Evolutionary conservation across 371 early-diverging fungal genomes (phyloP), one percentile per base, ranked within the genome.

Genomic region (Mucor sp.): DNA sequence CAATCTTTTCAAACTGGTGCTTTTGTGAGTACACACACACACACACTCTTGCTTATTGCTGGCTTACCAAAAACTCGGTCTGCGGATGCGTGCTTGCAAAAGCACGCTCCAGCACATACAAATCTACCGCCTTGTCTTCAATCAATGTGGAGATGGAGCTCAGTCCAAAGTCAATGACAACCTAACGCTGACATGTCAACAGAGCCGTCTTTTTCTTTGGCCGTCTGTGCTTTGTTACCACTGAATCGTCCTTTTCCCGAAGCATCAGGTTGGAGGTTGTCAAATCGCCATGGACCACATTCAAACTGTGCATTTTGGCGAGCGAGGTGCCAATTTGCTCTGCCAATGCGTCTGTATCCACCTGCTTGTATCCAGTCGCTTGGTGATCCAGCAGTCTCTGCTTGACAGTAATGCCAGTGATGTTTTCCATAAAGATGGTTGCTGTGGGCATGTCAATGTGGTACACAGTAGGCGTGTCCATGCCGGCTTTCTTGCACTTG

Each of bases 121-220:
- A 84, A 85, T 99, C 99, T 1, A 99, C 99, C 19, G 98, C 99
- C 80, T 98, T 99, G 80, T 99, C 99, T 76, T 99, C 99, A n/a
- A 81, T 76, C 72, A 96, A 82, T 4, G 74, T 71, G 12, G 97
- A 95, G 27, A 90, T 83, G 71, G 88, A 95, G 68, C 96, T 93
- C 58, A 99, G 78, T 1, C 99, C 99, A 87, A 99, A 99, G 85
- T 99, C 99, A 65, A 99, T 99, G 57, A 98, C 70, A 23, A 87
- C 89, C 78, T 85, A 25, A 48, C 30, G 30, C 14, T 56, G n/a
- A 30, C 30, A 30, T 30, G 7, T 59, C 5, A 53, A 53, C 23
- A 23, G 14, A 56, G 43, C 37, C 2, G 14, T 4, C 37, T 6
- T 30, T 2, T 30, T 30, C 6, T 35, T 15, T 41, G n/a, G 32